phyloP scores from a whole-genome alignment of 2,329 filamentous ascomycete genomes.

The Hypoxylon sp. region DNA sequence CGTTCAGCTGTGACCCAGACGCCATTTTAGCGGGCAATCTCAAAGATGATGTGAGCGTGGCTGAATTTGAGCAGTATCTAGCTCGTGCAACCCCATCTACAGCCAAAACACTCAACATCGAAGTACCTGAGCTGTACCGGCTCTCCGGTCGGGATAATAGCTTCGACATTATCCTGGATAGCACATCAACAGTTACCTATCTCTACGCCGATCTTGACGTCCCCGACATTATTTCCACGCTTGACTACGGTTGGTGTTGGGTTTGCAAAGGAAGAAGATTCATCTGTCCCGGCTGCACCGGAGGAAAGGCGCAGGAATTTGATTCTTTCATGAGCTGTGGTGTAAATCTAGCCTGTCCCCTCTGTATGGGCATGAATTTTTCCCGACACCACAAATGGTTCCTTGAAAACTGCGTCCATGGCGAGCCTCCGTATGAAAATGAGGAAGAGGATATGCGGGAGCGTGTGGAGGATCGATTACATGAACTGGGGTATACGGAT shows the following conservation, averaged over 20 bases:
- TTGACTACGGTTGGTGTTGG: slow-evolving; percentile 9
- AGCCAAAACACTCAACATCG: background rate
- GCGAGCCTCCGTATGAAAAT: background rate
- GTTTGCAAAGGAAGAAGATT: slow-evolving; percentile 10
- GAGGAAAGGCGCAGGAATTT: slow-evolving; percentile 4
- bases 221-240: slow-evolving; percentile 15
- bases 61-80: slow-evolving; percentile 14
- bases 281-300: slow-evolving; percentile 28
- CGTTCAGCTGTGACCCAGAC: slow-evolving; percentile 9
- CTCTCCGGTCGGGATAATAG: slow-evolving; percentile 17
- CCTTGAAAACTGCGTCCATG: background rate
- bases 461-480: slow-evolving; percentile 1
- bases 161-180: slow-evolving; percentile 23
- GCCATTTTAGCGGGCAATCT: background rate
- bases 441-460: slow-evolving; percentile 3
- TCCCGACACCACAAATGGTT: slow-evolving; percentile 7
- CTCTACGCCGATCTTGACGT: slow-evolving; percentile 18
- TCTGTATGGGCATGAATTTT: slow-evolving; percentile 21
- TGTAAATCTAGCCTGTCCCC: slow-evolving; percentile 27
- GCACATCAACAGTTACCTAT: slow-evolving; percentile 3
- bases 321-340: slow-evolving; percentile 22
- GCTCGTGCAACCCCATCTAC: slow-evolving; percentile 3
- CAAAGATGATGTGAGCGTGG: background rate
- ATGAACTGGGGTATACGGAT: slow-evolving; percentile 6
- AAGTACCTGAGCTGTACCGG: slow-evolving; percentile 13